These are phyloP conservation scores for Alloteropsis semialata DNA, from an alignment of 176 grass and related monocot species.

Conservation along the genomic window DNA sequence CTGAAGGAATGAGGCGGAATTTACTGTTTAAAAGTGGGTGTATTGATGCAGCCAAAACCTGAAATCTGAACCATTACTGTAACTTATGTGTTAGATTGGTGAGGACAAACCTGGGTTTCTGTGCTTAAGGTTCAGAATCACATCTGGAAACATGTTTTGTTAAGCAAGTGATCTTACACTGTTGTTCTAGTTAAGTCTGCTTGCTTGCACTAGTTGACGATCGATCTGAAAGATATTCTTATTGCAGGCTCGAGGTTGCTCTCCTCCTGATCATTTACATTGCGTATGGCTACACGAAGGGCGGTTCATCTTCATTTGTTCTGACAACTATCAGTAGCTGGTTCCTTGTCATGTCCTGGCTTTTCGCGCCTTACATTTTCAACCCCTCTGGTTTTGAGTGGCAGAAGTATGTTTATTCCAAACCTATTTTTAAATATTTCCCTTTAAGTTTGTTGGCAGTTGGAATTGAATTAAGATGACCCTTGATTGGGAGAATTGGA, in stretches of 20 bases:
- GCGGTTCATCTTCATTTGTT: slow-evolving; percentile 80
- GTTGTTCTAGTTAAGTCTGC: neutral
- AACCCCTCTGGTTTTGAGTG: slow-evolving; percentile 99
- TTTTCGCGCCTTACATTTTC: slow-evolving; percentile 98
- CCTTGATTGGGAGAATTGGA: too few relatives aligned
- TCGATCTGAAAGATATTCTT: slow-evolving; percentile 33
- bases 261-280: slow-evolving; percentile 89
- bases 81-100: neutral
- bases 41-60: neutral
- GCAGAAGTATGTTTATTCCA: slow-evolving; percentile 76
- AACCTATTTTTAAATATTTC: neutral
- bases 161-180: neutral
- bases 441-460: neutral
- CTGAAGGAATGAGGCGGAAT: neutral
- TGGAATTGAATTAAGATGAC: neutral
- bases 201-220: slow-evolving; percentile 20
- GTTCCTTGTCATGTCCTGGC: slow-evolving; percentile 91
- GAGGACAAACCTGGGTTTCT: neutral
- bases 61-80: neutral
- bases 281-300: slow-evolving; percentile 82
- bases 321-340: slow-evolving; percentile 93
- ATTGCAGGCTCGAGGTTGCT: slow-evolving; percentile 89
- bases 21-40: too few relatives aligned
- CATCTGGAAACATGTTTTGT: neutral
- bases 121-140: neutral